Evolutionary conservation across 2,329 filamentous ascomycete genomes (phyloP).

Genomic region (Akanthomyces dipterigenus): DNA sequence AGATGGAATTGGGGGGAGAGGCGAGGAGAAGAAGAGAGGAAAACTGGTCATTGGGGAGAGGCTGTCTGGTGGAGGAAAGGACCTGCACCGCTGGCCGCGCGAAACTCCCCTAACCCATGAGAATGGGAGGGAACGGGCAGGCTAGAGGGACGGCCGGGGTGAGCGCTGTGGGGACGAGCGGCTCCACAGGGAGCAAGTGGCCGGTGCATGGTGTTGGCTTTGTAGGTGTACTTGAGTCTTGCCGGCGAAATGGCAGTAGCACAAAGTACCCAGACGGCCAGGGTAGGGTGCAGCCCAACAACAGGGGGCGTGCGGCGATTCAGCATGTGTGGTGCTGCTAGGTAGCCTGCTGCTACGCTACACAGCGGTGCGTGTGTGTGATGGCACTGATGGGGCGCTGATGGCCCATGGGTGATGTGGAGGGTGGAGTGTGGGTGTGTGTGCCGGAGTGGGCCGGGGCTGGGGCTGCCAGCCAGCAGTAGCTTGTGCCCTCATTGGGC

Average conservation of each 20-base stretch:
- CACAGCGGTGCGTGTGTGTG: not conserved
- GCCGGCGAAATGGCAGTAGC: not conserved
- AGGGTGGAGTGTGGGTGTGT: constrained; percentile 6
- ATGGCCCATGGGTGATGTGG: constrained; percentile 7
- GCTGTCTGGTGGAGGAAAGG: constrained; percentile 32
- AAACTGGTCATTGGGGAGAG: constrained; percentile 33
- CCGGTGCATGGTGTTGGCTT: constrained; percentile 1
- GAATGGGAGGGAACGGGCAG: constrained; percentile 31
- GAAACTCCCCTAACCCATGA: constrained; percentile 39
- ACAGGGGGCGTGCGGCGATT: not conserved
- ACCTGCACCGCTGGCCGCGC: constrained; percentile 30
- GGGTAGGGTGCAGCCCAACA: not conserved
- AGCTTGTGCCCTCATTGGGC: not conserved
- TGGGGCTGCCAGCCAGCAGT: constrained; percentile 4
- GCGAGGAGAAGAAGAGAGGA: constrained; percentile 27
- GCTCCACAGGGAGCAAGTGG: constrained; percentile 6
- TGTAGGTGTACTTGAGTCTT: not conserved
- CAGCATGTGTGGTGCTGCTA: not conserved
- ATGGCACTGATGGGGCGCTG: constrained; percentile 7
- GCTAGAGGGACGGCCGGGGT: constrained; percentile 22
- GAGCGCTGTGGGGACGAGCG: not conserved
- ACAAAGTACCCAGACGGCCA: not conserved
- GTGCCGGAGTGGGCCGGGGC: constrained; percentile 10
- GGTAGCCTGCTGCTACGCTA: not conserved
- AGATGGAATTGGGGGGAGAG: constrained; percentile 26